These are phyloP conservation scores for Coemansia asiatica DNA, from an alignment of 192 early-diverging fungal genomes.

Conservation along the genomic window DNA sequence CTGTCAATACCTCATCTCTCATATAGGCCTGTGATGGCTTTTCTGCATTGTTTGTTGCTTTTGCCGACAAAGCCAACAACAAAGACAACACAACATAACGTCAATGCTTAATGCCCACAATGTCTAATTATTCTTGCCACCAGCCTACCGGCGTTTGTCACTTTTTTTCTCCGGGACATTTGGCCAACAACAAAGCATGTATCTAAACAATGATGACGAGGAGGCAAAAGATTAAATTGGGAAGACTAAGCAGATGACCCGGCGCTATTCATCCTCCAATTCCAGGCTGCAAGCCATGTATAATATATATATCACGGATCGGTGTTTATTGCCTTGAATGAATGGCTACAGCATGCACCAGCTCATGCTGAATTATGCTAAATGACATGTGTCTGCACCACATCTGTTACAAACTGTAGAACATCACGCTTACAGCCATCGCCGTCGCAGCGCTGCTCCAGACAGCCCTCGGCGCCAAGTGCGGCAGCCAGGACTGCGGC, in stretches of 20 bases:
- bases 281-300: background rate
- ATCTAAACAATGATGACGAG: too few species aligned
- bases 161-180: too few species aligned
- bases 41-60: too few species aligned
- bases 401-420: slow-evolving; percentile 20
- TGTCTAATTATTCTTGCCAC: too few species aligned
- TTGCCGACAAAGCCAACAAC: background rate
- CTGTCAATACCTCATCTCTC: too few species aligned
- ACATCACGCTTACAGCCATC: slow-evolving; percentile 31
- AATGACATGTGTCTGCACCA: background rate
- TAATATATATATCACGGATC: background rate
- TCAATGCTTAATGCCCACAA: too few species aligned
- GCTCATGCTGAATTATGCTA: background rate
- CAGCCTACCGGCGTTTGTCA: too few species aligned
- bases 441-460: slow-evolving; percentile 42
- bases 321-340: slow-evolving; percentile 1
- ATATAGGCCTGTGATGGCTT: too few species aligned
- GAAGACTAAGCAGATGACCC: background rate
- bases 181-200: too few species aligned
- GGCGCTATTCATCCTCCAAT: background rate
- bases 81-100: too few species aligned
- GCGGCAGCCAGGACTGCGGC: slow-evolving; percentile 34
- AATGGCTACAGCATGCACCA: too few species aligned
- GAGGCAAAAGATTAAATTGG: background rate
- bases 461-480: slow-evolving; percentile 38